Base-by-base conservation (phyloP, 2,329 filamentous ascomycete species). In the Penicillium sclerotiorum region DNA sequence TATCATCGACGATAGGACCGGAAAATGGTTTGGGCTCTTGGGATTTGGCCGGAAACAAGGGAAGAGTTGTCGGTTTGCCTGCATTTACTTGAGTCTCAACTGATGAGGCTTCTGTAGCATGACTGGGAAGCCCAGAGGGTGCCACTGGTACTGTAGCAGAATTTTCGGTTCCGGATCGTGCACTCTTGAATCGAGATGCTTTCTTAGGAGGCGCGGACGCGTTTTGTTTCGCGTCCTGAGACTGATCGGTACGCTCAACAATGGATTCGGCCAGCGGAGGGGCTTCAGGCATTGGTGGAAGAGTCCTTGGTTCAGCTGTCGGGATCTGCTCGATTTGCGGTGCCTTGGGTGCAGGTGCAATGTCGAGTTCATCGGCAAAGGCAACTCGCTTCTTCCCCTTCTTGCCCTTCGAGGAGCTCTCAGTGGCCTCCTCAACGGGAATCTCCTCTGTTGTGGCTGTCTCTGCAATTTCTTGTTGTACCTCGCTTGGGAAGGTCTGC, bases 351-450 rank as follows among this genome's bases (percentile, higher is more conserved):
- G 71, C 67, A 39, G 73, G 76, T 23, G 88, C 86, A 55, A 95
- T 84, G 60, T 94, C 89, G 27, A 95, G 74, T 5, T 79, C 78
- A 27, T 85, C 75, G 2, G 90, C 86, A 70, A 96, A 96, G n/a
- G 87, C 83, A 21, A 96, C 91, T 13, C 82, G 86, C 73, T 94
- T 95, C 64, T 68, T 69, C 8, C 62, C 47, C 32, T 68, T 68
- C 45, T 67, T 66, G 37, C 60, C 59, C 8, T 53, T 52, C 18
- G 50, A 36, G 11, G 46, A 27, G 27, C n/a, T 13, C 15, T 49
- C 47, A 12, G 27, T 32, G 12, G 15, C 36, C 5, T 46, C 40
- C 9, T 45, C 43, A 8, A 8, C 4, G 15, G 8, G 40, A n/a
- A 8, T 11, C 2, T 35, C 30, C n/a, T 60, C 59, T 7, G 58